A percentile compares a stretch with the other conserved stretches of the same genome.
phyloP scores from a whole-genome alignment of 352 stramenopile species.

The Phytophthora ramorum region DNA sequence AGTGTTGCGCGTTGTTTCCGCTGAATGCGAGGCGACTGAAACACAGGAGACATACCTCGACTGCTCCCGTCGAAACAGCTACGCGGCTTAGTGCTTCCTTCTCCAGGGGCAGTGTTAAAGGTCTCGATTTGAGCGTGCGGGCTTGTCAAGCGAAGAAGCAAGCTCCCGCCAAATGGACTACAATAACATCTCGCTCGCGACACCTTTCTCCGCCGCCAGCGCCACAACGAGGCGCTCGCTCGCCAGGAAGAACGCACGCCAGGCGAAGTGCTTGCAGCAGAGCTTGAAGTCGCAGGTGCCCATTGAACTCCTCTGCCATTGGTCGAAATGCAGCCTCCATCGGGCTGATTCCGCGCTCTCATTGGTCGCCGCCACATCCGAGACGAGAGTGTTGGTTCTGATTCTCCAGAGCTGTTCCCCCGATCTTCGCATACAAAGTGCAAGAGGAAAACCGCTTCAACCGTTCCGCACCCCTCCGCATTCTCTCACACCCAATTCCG shows the following conservation, averaged over 20 bases:
- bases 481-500: slow-evolving; percentile 35
- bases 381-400: slow-evolving; percentile 18
- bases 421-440: slow-evolving; percentile 27
- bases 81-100: too few species aligned
- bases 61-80: too few species aligned
- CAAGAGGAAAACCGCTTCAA: slow-evolving; percentile 32
- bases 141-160: too few species aligned
- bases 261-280: slow-evolving; percentile 3
- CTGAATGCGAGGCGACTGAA: too few species aligned
- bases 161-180: too few species aligned
- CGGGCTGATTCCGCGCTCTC: slow-evolving; percentile 1
- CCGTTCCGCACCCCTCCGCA: neutral
- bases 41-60: too few species aligned
- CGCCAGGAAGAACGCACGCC: slow-evolving; percentile 16
- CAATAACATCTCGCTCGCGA: too few species aligned
- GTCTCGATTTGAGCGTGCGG: too few species aligned
- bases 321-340: slow-evolving; percentile 1
- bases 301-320: slow-evolving; percentile 12
- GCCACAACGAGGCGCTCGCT: too few species aligned
- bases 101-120: too few species aligned
- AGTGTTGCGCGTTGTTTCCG: too few species aligned
- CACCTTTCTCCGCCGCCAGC: too few species aligned
- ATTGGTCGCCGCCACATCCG: slow-evolving; percentile 29
- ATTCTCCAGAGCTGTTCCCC: slow-evolving; percentile 16
- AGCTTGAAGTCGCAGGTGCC: slow-evolving; percentile 29